A percentile compares a stretch with the other conserved stretches of the same genome.
phyloP scores from a whole-genome alignment of 768 basidiomycete genomes.

The Amanita pallidorosea region DNA sequence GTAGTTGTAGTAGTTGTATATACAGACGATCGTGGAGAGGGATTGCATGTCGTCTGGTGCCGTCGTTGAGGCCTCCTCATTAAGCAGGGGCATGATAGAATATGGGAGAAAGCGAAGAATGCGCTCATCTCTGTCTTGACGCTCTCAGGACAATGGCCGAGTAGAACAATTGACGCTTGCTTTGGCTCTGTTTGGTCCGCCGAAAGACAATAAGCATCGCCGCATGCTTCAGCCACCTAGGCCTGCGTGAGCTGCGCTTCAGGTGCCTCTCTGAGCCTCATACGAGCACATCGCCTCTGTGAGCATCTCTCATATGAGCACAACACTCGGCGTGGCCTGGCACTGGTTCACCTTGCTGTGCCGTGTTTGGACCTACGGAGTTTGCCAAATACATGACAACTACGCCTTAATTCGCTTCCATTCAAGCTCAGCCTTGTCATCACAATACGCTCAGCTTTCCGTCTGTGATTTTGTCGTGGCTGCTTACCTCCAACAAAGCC shows the following conservation, averaged over 20 bases:
- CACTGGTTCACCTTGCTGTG: too few species aligned
- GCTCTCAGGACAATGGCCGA: not conserved
- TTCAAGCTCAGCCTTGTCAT: not conserved
- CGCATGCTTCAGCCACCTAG: not conserved
- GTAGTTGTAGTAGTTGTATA: constrained; percentile 6
- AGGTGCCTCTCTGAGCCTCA: too few species aligned
- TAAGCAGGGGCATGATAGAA: not conserved
- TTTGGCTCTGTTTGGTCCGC: not conserved
- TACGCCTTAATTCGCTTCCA: not conserved
- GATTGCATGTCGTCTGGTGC: constrained; percentile 11
- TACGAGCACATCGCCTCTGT: too few species aligned
- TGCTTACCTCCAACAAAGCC: not conserved
- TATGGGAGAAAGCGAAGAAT: not conserved
- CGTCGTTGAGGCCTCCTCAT: not conserved
- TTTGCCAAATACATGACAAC: not conserved
- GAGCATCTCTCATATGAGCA: too few species aligned
- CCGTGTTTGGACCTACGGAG: too few species aligned
- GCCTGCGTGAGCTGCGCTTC: too few species aligned
- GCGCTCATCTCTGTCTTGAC: not conserved
- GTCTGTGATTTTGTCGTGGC: not conserved
- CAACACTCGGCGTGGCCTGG: too few species aligned
- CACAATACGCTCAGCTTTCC: not conserved
- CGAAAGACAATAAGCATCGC: not conserved
- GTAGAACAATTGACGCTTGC: not conserved
- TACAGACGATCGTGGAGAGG: constrained; percentile 15